Evolutionary conservation across 345 rosid genomes (phyloP).

Genomic region (Citrus mangshanensis): DNA sequence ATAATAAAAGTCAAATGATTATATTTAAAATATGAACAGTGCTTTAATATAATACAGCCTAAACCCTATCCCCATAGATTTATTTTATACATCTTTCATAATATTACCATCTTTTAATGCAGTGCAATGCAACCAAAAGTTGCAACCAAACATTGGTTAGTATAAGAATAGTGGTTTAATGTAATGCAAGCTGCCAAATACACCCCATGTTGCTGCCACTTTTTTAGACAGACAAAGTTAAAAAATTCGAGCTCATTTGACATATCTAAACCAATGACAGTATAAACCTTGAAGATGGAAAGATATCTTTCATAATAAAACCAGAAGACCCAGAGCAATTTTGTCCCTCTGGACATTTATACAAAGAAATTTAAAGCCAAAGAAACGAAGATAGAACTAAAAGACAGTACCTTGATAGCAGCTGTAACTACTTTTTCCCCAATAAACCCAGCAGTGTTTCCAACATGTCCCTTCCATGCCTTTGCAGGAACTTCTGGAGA

Average conservation of each 20-base stretch:
- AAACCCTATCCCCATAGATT: too few species aligned
- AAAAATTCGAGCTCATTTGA: neutral
- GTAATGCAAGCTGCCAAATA: too few species aligned
- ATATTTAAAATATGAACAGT: too few species aligned
- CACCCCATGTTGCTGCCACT: neutral
- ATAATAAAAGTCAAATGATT: too few species aligned
- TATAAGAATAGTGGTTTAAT: too few species aligned
- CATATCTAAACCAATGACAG: neutral
- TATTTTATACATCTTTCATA: too few species aligned
- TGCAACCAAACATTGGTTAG: too few species aligned
- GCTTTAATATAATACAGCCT: too few species aligned
- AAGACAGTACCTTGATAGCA: conserved; percentile 58
- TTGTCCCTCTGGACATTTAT: neutral
- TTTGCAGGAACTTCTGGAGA: conserved; percentile 43
- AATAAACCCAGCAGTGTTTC: conserved; percentile 38
- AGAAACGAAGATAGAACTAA: neutral
- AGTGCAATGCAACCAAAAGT: too few species aligned
- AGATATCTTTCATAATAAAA: neutral
- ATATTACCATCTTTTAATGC: too few species aligned
- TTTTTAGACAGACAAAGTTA: neutral
- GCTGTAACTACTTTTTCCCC: conserved; percentile 80
- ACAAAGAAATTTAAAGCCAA: neutral
- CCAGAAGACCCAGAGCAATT: neutral
- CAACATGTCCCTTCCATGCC: conserved; percentile 51
- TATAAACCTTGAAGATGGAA: neutral